Evolutionary conservation across 768 basidiomycete species (phyloP), one percentile per base, ranked within the genome.

Genomic region (Suillus alpinus): DNA sequence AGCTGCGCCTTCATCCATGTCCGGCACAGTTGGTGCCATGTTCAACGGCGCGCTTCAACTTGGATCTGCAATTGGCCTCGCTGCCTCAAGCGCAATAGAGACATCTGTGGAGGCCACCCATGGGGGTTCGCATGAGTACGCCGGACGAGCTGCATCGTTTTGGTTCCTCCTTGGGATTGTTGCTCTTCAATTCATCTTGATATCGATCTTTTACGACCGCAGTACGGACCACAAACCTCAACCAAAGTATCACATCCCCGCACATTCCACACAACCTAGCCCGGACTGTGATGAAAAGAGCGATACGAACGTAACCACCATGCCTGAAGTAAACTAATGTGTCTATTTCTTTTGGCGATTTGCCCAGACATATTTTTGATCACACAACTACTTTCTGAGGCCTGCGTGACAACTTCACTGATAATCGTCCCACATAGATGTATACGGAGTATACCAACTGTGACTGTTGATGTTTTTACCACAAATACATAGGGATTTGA

Each of bases 11-110:
- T 59, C 79, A 9, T 73, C 75, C 20, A 78, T 81, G 66, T 76
- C 82, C 5, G 84, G 85, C 41, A 81, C 79, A 4, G 77, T 83
- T 13, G 81, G 82, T n/a, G 84, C 84, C 16, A 79, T 86, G 39
- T 83, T 83, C 74, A 83, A 82, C 61, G 77, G 78, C 34, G 80
- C 81, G 12, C 76, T 84, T 0, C 81, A 86, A 67, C 71, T 83
- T 59, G 82, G 83, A 36, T 77, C 76, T 9, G 84, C 84, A 5
- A 71, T 81, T 23, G 82, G 81, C 20, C 70, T 81, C 34, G 80
- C 84, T 16, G 75, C 77, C 23, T 75, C 83, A 29, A 77, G 69
- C 34, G 79, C 81, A 20, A 83, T 85, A 63, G 69, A 81, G 71
- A 75, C 76, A 2, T 79, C 78, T 44, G 71, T 83, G 37, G 73